Evolutionary conservation across 208 protist genomes (phyloP).

Genomic region (Porcisia deanei): DNA sequence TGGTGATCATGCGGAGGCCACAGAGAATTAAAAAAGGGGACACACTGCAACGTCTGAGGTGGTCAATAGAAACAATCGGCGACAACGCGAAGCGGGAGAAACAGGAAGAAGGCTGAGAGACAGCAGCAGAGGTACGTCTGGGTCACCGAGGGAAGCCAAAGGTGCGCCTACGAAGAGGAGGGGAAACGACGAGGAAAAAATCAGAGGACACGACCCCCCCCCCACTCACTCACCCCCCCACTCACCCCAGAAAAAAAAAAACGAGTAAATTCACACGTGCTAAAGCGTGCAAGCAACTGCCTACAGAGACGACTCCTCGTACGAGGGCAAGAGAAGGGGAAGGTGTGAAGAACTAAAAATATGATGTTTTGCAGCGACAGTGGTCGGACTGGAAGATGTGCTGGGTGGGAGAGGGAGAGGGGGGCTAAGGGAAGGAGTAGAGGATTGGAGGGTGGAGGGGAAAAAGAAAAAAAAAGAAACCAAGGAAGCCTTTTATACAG

Average conservation of each 20-base stretch:
- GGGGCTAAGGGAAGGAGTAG: background rate
- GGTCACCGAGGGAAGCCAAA: background rate
- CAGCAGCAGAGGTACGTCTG: background rate
- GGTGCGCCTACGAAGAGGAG: constrained; percentile 3
- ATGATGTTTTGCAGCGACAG: background rate
- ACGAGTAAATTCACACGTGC: background rate
- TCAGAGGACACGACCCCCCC: background rate
- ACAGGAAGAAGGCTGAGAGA: background rate
- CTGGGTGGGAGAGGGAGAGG: background rate
- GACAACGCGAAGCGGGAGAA: background rate
- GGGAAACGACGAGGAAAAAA: background rate
- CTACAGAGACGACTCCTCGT: background rate
- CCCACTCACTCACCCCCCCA: too few species aligned
- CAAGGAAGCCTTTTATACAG: background rate
- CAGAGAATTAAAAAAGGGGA: background rate
- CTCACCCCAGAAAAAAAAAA: too few species aligned
- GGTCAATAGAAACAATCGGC: background rate
- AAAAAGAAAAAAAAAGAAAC: background rate
- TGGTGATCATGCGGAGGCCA: background rate
- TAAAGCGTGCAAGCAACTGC: background rate
- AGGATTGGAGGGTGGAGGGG: background rate
- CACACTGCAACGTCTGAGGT: background rate
- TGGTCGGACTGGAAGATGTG: background rate
- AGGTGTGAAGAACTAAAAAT: background rate
- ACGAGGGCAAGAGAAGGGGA: background rate